Percentiles rank a stretch among this genome's conserved stretches.
phyloP scores from a whole-genome alignment of 306 rosid genomes.

The Prinsepia uniflora region DNA sequence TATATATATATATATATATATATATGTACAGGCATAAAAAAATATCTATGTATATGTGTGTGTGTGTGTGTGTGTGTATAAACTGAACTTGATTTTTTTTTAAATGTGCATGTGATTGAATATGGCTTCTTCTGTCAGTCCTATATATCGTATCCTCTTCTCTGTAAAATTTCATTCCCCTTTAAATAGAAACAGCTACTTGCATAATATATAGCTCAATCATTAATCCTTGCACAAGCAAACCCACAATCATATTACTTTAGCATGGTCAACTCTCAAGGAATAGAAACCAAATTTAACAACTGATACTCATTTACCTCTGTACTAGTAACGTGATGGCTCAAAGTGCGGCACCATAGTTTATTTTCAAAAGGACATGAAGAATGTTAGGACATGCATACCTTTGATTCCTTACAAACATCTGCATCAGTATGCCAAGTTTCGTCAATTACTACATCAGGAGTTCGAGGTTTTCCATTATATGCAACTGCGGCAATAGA shows the following conservation, averaged over 20 bases:
- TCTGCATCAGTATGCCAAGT: constrained; percentile 50
- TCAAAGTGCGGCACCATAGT: neutral
- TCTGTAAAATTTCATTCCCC: neutral
- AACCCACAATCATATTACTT: neutral
- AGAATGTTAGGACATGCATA: constrained; percentile 11
- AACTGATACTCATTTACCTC: neutral
- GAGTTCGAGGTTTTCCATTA: constrained; percentile 34
- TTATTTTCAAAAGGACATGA: neutral
- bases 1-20: neutral
- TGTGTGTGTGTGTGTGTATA: too few species aligned
- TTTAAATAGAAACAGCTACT: neutral
- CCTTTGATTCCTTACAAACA: constrained; percentile 36
- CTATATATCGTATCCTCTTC: neutral
- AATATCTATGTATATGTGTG: neutral
- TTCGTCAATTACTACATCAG: constrained; percentile 45
- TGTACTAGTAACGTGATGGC: neutral
- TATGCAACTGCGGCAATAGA: constrained; percentile 44
- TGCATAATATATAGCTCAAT: neutral
- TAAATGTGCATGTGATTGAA: neutral
- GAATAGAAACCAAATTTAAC: neutral
- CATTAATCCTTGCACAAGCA: neutral
- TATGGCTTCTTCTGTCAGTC: neutral
- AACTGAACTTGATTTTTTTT: neutral
- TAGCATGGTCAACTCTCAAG: neutral
- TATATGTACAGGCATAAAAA: neutral